Conservation (phyloP, 495 filamentous ascomycete species). For the Astrothelium subdiscretum region DNA sequence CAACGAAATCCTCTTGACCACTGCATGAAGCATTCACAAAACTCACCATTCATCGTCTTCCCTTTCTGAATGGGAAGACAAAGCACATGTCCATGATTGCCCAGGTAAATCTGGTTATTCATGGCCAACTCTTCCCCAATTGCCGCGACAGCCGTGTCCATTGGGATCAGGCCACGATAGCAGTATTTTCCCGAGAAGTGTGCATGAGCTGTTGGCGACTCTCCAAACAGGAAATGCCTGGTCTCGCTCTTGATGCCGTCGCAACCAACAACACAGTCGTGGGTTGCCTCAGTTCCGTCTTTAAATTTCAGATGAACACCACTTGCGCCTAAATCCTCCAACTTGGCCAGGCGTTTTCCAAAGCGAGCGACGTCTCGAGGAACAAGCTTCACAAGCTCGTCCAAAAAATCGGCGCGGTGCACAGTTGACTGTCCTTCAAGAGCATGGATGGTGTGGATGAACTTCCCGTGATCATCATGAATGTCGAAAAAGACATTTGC, state of each 20-base stretch:
- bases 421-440: slow-evolving; percentile 18
- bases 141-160: neutral
- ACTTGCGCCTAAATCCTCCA: slow-evolving; percentile 14
- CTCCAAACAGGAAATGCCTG: slow-evolving; percentile 1
- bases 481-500: slow-evolving; percentile 13
- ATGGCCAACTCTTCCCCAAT: slow-evolving; percentile 1
- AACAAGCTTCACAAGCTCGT: slow-evolving; percentile 37
- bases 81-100: neutral
- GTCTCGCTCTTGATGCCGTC: slow-evolving; percentile 5
- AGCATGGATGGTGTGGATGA: slow-evolving; percentile 7
- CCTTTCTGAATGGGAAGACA: neutral
- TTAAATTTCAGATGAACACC: slow-evolving; percentile 1
- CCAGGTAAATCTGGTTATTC: neutral
- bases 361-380: slow-evolving; percentile 28
- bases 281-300: neutral
- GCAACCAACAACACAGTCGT: neutral
- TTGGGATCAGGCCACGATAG: slow-evolving; percentile 3
- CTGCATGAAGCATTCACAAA: neutral
- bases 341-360: slow-evolving; percentile 18
- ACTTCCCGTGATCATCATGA: slow-evolving; percentile 6
- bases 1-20: neutral
- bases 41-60: slow-evolving; percentile 8
- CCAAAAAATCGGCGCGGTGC: slow-evolving; percentile 38
- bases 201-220: neutral
- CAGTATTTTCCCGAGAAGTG: neutral